Conservation (phyloP, 2,329 filamentous ascomycete genomes). For the Hysterium pulicare region DNA sequence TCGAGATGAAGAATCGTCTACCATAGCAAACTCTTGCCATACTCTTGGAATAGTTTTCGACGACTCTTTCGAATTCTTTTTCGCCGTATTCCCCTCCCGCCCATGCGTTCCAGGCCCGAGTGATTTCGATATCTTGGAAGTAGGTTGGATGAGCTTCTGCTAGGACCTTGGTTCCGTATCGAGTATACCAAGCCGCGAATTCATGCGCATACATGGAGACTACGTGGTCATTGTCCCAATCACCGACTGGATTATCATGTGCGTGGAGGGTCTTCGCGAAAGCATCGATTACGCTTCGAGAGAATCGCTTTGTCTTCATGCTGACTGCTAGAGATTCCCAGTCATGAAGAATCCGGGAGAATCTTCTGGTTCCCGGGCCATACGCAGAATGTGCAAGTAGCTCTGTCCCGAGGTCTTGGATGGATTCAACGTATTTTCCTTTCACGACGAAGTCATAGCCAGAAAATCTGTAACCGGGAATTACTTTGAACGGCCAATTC, state of each 20-base stretch:
- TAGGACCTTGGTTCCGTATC: neutral
- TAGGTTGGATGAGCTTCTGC: neutral
- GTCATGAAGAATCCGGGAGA: neutral
- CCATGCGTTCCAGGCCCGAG: neutral
- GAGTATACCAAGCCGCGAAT: neutral
- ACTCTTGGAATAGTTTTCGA: neutral
- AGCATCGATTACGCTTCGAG: neutral
- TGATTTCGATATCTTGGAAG: neutral
- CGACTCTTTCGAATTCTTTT: neutral
- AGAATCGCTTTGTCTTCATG: neutral
- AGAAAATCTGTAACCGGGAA: neutral
- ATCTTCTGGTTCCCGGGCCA: neutral
- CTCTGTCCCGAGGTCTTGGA: neutral
- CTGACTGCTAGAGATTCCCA: neutral
- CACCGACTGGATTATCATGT: too few relatives aligned
- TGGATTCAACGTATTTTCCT: neutral
- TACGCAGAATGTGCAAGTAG: neutral
- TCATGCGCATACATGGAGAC: neutral
- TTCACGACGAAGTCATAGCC: neutral
- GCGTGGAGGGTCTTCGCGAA: neutral
- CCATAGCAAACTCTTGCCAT: neutral
- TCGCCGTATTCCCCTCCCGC: neutral
- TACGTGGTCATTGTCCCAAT: neutral
- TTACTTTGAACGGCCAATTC: neutral
- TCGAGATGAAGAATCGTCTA: neutral